Conservation (phyloP, 371 early-diverging fungal species). For the Mucor sp. region DNA sequence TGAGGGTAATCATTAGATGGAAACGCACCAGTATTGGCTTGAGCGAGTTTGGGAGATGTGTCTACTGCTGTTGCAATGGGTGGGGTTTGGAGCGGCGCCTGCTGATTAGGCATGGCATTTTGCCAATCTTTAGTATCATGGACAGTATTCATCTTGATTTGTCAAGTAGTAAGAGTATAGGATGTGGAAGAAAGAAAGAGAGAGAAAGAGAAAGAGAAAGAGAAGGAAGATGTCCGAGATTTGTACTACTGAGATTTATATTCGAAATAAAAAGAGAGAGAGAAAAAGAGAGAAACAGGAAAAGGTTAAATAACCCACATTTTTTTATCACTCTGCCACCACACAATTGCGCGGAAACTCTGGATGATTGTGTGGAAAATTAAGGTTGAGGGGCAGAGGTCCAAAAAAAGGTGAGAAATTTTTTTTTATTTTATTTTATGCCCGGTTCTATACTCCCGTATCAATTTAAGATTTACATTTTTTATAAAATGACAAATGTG, state of each 20-base stretch:
- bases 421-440: not conserved
- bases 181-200: not conserved
- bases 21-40: not conserved
- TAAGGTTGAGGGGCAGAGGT: not conserved
- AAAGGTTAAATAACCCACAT: not conserved
- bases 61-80: conserved; percentile 1
- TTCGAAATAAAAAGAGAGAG: not conserved
- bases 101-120: not conserved
- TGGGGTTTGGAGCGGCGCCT: conserved; percentile 16
- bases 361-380: not conserved
- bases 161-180: too few relatives aligned
- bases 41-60: conserved; percentile 10
- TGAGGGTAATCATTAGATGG: not conserved
- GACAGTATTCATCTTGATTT: not conserved
- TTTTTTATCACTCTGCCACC: not conserved
- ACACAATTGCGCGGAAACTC: not conserved
- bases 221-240: not conserved
- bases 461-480: not conserved
- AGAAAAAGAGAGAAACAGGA: not conserved
- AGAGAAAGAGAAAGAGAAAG: not conserved
- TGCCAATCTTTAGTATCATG: conserved; percentile 21
- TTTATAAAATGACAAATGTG: not conserved
- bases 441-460: not conserved
- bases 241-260: not conserved
- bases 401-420: not conserved